Percentiles rank a stretch among this genome's conserved stretches.
phyloP scores from a whole-genome alignment of 1,284 basidiomycete genomes.

The Malassezia yamatoensis region DNA sequence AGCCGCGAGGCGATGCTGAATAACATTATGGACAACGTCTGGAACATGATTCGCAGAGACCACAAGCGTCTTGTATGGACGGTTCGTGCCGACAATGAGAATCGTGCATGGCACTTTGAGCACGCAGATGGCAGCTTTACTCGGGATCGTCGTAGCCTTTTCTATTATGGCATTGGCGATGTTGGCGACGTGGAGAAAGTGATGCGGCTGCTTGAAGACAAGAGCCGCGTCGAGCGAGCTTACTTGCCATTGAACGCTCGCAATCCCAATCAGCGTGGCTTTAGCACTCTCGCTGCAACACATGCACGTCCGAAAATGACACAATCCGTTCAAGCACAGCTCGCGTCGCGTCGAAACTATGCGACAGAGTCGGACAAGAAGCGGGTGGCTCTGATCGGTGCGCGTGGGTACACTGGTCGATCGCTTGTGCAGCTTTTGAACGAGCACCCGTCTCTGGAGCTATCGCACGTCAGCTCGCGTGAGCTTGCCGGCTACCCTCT shows the following conservation, averaged over 20 bases:
- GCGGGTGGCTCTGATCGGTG: constrained; percentile 87
- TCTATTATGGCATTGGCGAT: constrained; percentile 94
- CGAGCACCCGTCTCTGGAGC: constrained; percentile 71
- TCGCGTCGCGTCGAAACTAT: constrained; percentile 57
- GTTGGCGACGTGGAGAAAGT: constrained; percentile 72
- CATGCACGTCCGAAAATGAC: constrained; percentile 25
- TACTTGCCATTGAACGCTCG: constrained; percentile 83
- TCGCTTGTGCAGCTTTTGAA: constrained; percentile 76
- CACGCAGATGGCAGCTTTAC: constrained; percentile 95
- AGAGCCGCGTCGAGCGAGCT: constrained; percentile 71
- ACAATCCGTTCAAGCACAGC: constrained; percentile 51
- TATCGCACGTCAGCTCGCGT: constrained; percentile 90
- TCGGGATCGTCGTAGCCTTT: constrained; percentile 75
- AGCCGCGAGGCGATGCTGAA: constrained; percentile 82
- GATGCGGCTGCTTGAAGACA: constrained; percentile 71
- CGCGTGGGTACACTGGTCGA: constrained; percentile 89
- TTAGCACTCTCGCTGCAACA: constrained; percentile 52
- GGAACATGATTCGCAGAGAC: constrained; percentile 87
- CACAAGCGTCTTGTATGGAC: constrained; percentile 95
- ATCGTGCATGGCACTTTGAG: constrained; percentile 97
- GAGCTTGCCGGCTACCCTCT: constrained; percentile 77
- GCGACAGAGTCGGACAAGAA: constrained; percentile 54
- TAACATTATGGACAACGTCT: constrained; percentile 93
- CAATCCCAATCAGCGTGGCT: constrained; percentile 52
- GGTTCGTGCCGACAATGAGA: constrained; percentile 82